Evolutionary conservation across 306 rosid genomes (phyloP).

Genomic region (Canavalia gladiata): DNA sequence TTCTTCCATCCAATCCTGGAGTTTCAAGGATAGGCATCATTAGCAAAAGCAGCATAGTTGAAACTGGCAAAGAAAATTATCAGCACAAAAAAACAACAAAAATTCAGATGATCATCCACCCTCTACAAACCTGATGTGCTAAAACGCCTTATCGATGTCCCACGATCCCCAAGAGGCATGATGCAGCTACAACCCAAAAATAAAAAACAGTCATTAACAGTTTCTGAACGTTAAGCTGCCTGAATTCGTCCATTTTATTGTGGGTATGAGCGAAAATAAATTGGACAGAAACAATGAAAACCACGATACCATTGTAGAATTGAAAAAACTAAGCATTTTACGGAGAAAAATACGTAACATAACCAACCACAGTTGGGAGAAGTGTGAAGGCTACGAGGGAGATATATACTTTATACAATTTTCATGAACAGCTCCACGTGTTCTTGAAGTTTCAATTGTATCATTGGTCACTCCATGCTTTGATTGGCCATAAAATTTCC

Average conservation of each 20-base stretch:
- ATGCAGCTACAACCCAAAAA: constrained; percentile 71
- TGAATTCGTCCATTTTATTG: constrained; percentile 32
- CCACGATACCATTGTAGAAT: constrained; percentile 12
- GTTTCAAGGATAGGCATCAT: constrained; percentile 27
- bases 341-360: background rate
- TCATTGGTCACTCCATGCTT: constrained; percentile 71
- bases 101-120: constrained; percentile 27
- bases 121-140: constrained; percentile 92
- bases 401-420: constrained; percentile 82
- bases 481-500: constrained; percentile 84
- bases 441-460: constrained; percentile 75
- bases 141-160: constrained; percentile 70
- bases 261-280: constrained; percentile 1
- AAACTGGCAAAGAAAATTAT: constrained; percentile 13
- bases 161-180: constrained; percentile 64
- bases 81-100: background rate
- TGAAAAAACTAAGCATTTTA: constrained; percentile 31
- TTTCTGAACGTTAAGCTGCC: constrained; percentile 2
- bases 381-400: constrained; percentile 28
- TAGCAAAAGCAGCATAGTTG: constrained; percentile 3
- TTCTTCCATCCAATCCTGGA: constrained; percentile 92
- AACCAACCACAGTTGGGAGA: constrained; percentile 24
- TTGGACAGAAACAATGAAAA: constrained; percentile 35
- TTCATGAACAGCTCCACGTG: constrained; percentile 79
- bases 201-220: constrained; percentile 39